Base-by-base conservation (phyloP, 805 yeast species). In the Sugiyamaella chiloensis region DNA sequence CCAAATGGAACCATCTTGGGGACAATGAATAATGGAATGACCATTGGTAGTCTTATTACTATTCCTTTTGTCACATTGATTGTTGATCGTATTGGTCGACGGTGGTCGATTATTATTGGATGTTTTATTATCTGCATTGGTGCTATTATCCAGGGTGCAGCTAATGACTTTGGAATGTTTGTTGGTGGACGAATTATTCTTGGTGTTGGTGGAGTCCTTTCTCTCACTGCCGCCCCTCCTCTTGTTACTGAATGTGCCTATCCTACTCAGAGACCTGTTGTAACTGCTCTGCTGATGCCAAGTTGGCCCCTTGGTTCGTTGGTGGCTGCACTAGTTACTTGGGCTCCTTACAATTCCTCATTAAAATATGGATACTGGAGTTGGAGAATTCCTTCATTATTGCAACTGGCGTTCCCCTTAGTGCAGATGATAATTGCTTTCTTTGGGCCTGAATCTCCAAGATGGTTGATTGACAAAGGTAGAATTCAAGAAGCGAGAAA, bases 381-480 rank as follows among this genome's bases (percentile, higher is more conserved):
- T 16, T 85, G 91, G 89, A 78, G 91, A 70, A 73, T 85, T 61
- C 90, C 93, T 8, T 76, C 85, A 50, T 81, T 86, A 2, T 66
- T 83, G 57, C 95, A 86, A 68, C 70, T 79, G 48, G 54, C 82
- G 32, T 81, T 83, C 60, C 51, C 87, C 42, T 65, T 85, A 32
- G 59, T 83, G 44, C 69, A 85, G 78, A 81, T 50, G 29, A 65
- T 40, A n/a, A 68, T 72, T 24, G 61, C 71, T 34, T 60, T 78
- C 40, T 76, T 80, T 34, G 67, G 89, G n/a, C 96, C 97, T 0
- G 96, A 90, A 65, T 80, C 90, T 35, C 96, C 96, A 0, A 73
- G 96, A 48, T 40, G 42, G 42, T 89, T 74, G 60, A 87, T 89
- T 4, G 80, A 79, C 57, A 81, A 83, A 54, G 83, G 85, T 61